Evolutionary conservation across 768 basidiomycete species (phyloP).

Genomic region (Tricholoma furcatifolium): DNA sequence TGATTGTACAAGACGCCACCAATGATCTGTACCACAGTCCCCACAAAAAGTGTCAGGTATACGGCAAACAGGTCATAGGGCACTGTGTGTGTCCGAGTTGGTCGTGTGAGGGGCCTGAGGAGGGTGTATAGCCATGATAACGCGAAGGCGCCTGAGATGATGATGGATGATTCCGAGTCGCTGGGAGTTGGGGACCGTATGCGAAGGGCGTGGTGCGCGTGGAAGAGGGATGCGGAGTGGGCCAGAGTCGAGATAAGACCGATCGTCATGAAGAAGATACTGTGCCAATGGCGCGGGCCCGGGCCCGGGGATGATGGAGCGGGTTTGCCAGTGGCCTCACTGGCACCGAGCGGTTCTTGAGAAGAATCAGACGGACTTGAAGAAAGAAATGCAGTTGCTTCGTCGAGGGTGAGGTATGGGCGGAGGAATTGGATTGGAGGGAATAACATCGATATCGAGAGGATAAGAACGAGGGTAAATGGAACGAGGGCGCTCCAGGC

Average conservation of each 20-base stretch:
- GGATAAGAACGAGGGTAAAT: constrained; percentile 37
- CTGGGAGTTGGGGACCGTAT: constrained; percentile 32
- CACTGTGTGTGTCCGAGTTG: constrained; percentile 59
- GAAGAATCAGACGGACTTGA: too few species aligned
- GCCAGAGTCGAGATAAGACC: constrained; percentile 55
- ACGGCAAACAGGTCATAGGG: constrained; percentile 67
- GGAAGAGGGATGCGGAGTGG: constrained; percentile 65
- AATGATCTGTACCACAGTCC: constrained; percentile 46
- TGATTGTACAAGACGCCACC: constrained; percentile 56
- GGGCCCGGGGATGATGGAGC: too few species aligned
- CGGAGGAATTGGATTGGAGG: constrained; percentile 25
- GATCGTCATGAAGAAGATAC: constrained; percentile 51
- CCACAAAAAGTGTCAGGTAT: constrained; percentile 47
- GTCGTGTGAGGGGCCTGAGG: constrained; percentile 46
- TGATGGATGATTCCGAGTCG: constrained; percentile 29
- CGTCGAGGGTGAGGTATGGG: constrained; percentile 47
- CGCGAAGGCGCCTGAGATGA: constrained; percentile 47
- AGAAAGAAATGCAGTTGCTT: constrained; percentile 44
- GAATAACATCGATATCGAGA: constrained; percentile 15
- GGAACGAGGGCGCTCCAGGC: constrained; percentile 12
- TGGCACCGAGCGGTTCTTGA: constrained; percentile 15
- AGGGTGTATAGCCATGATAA: constrained; percentile 68
- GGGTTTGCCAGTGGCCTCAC: too few species aligned
- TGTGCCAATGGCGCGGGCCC: constrained; percentile 60
- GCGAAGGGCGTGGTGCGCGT: too few species aligned